Evolutionary conservation across 2,329 filamentous ascomycete species (phyloP), one percentile per base, ranked within the genome.

Genomic region (Colletotrichum sp.): DNA sequence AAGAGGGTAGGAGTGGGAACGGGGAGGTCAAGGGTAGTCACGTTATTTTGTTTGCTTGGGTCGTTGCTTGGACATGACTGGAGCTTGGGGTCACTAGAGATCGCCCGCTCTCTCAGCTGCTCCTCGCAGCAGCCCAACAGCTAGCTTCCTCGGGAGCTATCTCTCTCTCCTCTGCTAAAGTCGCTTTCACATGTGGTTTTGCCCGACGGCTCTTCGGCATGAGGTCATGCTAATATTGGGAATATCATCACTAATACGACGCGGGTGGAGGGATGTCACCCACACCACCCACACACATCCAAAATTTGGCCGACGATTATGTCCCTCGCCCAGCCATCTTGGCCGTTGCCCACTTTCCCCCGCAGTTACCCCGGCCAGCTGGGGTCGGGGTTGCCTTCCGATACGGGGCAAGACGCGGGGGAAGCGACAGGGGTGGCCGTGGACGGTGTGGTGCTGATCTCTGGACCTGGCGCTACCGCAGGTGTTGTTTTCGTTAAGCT

Each of bases 361-460:
- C 72, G 72, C 72, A 75, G 55, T 49, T 60, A 28, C 32, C 52
- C 72, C 70, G 70, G 69, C 21, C 18, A 21, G 36, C 24, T 28
- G 36, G 39, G 72, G 63, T 72, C 72, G 72, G 72, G 15, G 55
- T 32, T 72, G 39, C 69, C 36, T 75, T 67, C 72, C 72, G 69
- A 68, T 72, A 75, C 32, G 36, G 72, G 72, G 69, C 64, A 72
- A 75, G 72, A 68, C 69, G 72, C 72, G 72, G 72, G 72, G 72
- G 69, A 72, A 63, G 30, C 26, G 69, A 64, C 72, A 72, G 69
- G 72, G 72, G 32, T 72, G 16, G 8, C 18, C n/a, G 32, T 32
- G 28, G 30, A 44, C 21, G 62, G 28, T 68, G 24, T 36, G 62
- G 62, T 32, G 72, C 69, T 63, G 69, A 72, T 75, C 69, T 44